These are phyloP conservation scores for Colletotrichum noveboracense DNA, from an alignment of 2,329 filamentous ascomycete species.

Conservation along the genomic window DNA sequence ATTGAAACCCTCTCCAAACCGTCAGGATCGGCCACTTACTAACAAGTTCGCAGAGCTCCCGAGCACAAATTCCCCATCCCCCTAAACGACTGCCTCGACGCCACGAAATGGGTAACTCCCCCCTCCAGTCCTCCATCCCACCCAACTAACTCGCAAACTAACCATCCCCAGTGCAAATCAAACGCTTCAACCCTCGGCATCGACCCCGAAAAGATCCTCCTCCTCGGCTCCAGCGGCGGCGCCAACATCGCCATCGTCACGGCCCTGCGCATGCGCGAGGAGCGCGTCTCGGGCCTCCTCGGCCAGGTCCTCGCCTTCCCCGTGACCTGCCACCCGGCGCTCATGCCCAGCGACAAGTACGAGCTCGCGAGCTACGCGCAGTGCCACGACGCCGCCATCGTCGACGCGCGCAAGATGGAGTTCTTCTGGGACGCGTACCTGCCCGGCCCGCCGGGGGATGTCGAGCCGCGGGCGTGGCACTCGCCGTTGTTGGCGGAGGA, in stretches of 20 bases:
- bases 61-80: conserved; percentile 39
- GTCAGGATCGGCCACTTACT: not conserved
- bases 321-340: conserved; percentile 39
- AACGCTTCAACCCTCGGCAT: conserved; percentile 33
- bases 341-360: conserved; percentile 35
- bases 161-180: conserved; percentile 28
- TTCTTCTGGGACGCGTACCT: conserved; percentile 39
- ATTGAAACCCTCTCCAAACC: not conserved
- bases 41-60: conserved; percentile 35
- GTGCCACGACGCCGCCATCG: conserved; percentile 33
- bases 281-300: conserved; percentile 34
- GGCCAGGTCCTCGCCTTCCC: conserved; percentile 40
- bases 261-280: conserved; percentile 34
- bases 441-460: conserved; percentile 29
- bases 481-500: conserved; percentile 38
- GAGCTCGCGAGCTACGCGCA: conserved; percentile 40
- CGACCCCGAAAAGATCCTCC: conserved; percentile 37
- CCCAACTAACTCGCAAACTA: fast-evolving
- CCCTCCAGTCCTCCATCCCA: not conserved
- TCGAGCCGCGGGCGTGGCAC: conserved; percentile 25
- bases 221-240: conserved; percentile 40
- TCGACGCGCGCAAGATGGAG: conserved; percentile 33
- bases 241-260: conserved; percentile 35
- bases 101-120: conserved; percentile 38
- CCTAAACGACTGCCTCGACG: conserved; percentile 40